Evolutionary conservation across 768 basidiomycete species (phyloP).

Genomic region (Fomitopsis pulvina): DNA sequence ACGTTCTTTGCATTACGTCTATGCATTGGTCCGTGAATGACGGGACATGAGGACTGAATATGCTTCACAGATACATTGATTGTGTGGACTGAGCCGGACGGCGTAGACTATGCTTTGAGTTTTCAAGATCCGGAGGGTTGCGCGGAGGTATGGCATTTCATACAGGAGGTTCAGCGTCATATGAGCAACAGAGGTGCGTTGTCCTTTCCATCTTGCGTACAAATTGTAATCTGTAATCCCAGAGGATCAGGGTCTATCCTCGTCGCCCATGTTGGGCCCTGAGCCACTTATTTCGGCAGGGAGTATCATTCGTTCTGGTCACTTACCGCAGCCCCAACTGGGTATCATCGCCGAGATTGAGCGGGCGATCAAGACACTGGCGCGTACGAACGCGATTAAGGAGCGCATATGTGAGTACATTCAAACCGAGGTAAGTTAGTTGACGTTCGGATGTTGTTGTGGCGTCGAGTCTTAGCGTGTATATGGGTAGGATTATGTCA

Average conservation of each 20-base stretch:
- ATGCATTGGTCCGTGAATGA: too few relatives aligned
- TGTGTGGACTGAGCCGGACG: constrained; percentile 96
- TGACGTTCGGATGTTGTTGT: not conserved
- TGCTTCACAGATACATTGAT: constrained; percentile 79
- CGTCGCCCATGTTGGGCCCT: constrained; percentile 54
- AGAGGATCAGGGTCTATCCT: constrained; percentile 41
- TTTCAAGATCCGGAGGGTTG: constrained; percentile 97
- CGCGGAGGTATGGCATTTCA: constrained; percentile 96
- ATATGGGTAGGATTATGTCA: constrained; percentile 72
- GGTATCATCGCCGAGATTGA: constrained; percentile 80
- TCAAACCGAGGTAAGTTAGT: constrained; percentile 62
- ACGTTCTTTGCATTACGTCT: too few relatives aligned
- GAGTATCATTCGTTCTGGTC: constrained; percentile 62
- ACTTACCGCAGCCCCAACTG: constrained; percentile 69
- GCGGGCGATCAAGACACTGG: constrained; percentile 64
- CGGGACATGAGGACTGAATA: too few relatives aligned
- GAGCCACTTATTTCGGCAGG: constrained; percentile 55
- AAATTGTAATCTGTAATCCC: constrained; percentile 22
- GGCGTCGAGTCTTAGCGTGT: not conserved
- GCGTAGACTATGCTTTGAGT: constrained; percentile 91
- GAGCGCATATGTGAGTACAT: constrained; percentile 90
- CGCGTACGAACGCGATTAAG: constrained; percentile 65
- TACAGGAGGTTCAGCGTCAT: constrained; percentile 85
- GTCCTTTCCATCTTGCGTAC: not conserved
- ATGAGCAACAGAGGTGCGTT: constrained; percentile 57